Conservation (phyloP, 345 rosid species). For the Mangifera indica region DNA sequence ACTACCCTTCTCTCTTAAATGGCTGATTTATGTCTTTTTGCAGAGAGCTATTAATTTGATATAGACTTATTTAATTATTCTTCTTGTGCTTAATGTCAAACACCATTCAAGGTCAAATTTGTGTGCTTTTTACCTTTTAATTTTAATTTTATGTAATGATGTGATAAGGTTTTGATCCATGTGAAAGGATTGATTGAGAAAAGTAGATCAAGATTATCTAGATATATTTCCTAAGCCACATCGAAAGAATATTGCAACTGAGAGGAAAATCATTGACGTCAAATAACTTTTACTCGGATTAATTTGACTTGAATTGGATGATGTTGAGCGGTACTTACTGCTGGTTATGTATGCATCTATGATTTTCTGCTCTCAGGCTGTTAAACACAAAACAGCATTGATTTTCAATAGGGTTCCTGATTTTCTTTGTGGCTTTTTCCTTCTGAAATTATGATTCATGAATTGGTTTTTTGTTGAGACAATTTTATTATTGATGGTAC, state of each 20-base stretch:
- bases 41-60: neutral
- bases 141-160: neutral
- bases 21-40: conserved; percentile 5
- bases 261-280: neutral
- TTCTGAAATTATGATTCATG: neutral
- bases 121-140: neutral
- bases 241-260: neutral
- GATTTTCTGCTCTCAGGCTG: neutral
- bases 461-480: neutral
- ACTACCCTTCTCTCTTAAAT: neutral
- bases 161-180: neutral
- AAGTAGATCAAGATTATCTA: neutral
- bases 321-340: neutral
- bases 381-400: neutral
- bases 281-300: neutral
- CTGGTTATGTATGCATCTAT: too few species aligned
- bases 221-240: neutral
- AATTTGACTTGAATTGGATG: neutral
- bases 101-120: neutral
- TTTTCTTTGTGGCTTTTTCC: neutral
- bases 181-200: neutral
- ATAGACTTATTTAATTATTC: neutral
- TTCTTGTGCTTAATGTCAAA: neutral
- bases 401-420: neutral
- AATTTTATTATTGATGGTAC: conserved; percentile 22